Evolutionary conservation across 2,329 filamentous ascomycete genomes (phyloP).

Genomic region (Aspergillus neotritici): DNA sequence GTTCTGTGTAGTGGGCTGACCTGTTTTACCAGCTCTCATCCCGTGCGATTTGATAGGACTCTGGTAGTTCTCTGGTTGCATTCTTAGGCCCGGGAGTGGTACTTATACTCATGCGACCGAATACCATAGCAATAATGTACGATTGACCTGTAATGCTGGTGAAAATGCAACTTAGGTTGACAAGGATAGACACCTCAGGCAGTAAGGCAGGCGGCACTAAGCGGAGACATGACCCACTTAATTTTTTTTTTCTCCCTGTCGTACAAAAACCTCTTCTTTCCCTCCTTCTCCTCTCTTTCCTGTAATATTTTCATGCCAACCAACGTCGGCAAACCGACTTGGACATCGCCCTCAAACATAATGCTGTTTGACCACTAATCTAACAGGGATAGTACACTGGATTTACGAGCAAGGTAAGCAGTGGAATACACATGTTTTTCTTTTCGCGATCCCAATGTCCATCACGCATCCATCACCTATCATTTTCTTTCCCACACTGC

Average conservation of each 20-base stretch:
- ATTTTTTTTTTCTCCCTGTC: slow-evolving; percentile 4
- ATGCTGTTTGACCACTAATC: slow-evolving; percentile 2
- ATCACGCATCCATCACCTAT: no score
- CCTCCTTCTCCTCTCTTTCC: not conserved
- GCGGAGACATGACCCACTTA: slow-evolving; percentile 4
- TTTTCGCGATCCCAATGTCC: no score
- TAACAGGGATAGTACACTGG: not conserved
- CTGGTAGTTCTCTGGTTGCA: no score
- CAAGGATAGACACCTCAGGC: not conserved
- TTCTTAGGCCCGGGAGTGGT: no score
- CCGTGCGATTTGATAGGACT: no score
- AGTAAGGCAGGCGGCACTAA: slow-evolving; percentile 1
- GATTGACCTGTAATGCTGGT: not conserved
- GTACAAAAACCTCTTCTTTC: slow-evolving; percentile 1
- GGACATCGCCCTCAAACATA: not conserved
- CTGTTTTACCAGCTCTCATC: no score
- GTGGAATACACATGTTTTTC: no score
- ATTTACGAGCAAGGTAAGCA: no score
- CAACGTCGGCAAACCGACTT: no score
- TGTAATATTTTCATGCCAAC: not conserved
- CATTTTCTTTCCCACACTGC: not conserved
- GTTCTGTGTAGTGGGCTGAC: no score
- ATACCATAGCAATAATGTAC: not conserved
- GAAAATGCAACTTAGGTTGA: not conserved
- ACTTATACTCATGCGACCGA: not conserved